Evolutionary conservation across 1,284 basidiomycete genomes (phyloP).

Genomic region (Microbotryum lychnidis-dioicae): DNA sequence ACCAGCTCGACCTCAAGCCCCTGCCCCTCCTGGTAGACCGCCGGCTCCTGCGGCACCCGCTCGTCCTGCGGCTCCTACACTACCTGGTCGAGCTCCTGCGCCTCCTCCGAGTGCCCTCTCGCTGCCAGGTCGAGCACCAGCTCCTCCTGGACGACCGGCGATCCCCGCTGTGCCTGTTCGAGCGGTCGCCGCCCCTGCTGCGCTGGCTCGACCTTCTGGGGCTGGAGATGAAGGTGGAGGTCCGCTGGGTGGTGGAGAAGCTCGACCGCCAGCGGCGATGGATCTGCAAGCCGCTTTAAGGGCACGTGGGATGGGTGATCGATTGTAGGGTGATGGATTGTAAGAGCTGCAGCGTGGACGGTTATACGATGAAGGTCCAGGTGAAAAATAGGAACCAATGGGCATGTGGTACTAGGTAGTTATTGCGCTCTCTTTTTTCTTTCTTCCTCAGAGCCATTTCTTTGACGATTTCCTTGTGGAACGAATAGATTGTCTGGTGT

Average conservation of each 20-base stretch:
- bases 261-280: conserved; percentile 2
- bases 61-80: conserved; percentile 2
- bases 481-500: too few relatives aligned
- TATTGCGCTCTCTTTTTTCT: too few relatives aligned
- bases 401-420: too few relatives aligned
- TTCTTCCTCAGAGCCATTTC: too few relatives aligned
- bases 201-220: conserved; percentile 9
- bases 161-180: conserved; percentile 3
- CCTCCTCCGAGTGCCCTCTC: conserved; percentile 11
- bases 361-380: too few relatives aligned
- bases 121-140: neutral
- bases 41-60: neutral
- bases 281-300: conserved; percentile 8
- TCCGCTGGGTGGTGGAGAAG: conserved; percentile 2
- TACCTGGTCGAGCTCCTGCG: conserved; percentile 20
- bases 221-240: neutral
- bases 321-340: too few relatives aligned
- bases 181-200: conserved; percentile 14
- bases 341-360: too few relatives aligned
- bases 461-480: too few relatives aligned
- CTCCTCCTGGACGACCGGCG: conserved; percentile 21
- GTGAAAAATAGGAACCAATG: too few relatives aligned
- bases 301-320: neutral
- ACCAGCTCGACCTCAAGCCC: conserved; percentile 4
- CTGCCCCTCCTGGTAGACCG: neutral